These are phyloP conservation scores for Termitomyces sp. DNA, from an alignment of 768 basidiomycete genomes.

Conservation along the genomic window DNA sequence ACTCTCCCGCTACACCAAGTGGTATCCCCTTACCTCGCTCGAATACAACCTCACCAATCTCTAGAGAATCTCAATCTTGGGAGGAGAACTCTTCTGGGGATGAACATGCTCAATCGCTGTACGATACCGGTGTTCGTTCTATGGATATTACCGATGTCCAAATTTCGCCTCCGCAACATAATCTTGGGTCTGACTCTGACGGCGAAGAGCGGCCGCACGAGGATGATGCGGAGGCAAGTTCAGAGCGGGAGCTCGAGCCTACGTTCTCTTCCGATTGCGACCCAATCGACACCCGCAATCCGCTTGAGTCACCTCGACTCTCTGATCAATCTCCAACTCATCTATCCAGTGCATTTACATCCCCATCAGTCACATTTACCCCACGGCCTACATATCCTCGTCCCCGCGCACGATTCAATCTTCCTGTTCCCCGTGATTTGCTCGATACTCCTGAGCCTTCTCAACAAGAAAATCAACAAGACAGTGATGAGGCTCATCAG, in stretches of 20 bases:
- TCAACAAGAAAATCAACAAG: conserved; percentile 19
- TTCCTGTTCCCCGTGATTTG: conserved; percentile 41
- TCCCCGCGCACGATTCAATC: conserved; percentile 58
- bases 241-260: conserved; percentile 42
- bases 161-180: conserved; percentile 36
- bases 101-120: conserved; percentile 25
- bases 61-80: conserved; percentile 25
- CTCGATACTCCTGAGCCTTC: conserved; percentile 33
- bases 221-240: conserved; percentile 13
- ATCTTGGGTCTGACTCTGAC: conserved; percentile 12
- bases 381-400: conserved; percentile 68
- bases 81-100: conserved; percentile 19
- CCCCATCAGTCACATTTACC: conserved; percentile 62
- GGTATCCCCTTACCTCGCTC: conserved; percentile 53
- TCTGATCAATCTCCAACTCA: conserved; percentile 32
- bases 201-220: conserved; percentile 14
- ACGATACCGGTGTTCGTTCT: conserved; percentile 34
- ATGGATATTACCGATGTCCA: conserved; percentile 57
- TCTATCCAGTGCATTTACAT: conserved; percentile 44
- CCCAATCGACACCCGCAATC: conserved; percentile 30
- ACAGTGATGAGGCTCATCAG: conserved; percentile 19
- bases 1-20: conserved; percentile 45
- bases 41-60: conserved; percentile 45
- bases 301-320: conserved; percentile 23
- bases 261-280: conserved; percentile 74